Evolutionary conservation across 2,329 filamentous ascomycete genomes (phyloP), one percentile per base, ranked within the genome.

Genomic region (Neopestalotiopsis sp.): DNA sequence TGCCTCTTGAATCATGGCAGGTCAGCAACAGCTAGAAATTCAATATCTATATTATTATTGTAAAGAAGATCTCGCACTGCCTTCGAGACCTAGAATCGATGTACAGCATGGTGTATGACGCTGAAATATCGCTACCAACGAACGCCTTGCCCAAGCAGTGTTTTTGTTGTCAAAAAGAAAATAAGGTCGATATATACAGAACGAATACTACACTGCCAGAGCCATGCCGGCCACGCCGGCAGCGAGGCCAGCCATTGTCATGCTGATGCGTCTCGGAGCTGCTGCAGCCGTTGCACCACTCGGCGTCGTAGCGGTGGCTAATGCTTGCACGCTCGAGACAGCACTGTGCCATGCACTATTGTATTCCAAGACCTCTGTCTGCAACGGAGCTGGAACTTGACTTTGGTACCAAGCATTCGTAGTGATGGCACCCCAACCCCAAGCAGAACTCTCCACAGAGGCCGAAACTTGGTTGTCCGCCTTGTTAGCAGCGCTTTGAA

Each of bases 351-450:
- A 71, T 10, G 67, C 66, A 10, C 24, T 65, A 14, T 72, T 65
- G 52, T 68, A 72, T 2, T 67, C 49, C 38, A 52, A 38, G 7
- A 72, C 71, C 4, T 68, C 72, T 2, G 67, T 69, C 66, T 71
- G 68, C 17, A 67, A 32, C 1, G 68, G 9, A 4, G 61, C 49
- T 34, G 70, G 69, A 24, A 72, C 68, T 34, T 65, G 68, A 45
- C 62, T 64, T 56, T 61, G 58, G 58, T 69, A 72, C 72, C 71
- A 73, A 40, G 9, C 42, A n/a, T 72, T 70, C 1, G 69, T 71
- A 3, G 72, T 71, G 52, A 73, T 67, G 17, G 58, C 68, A 13
- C 38, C 67, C 72, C 72, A 73, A 61, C 71, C 68, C 59, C 65
- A 73, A 34, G 59, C 56, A 1, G 71, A 72, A 1, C 32, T 13